phyloP scores from a whole-genome alignment of 345 rosid species.

The Salix arbutifolia region DNA sequence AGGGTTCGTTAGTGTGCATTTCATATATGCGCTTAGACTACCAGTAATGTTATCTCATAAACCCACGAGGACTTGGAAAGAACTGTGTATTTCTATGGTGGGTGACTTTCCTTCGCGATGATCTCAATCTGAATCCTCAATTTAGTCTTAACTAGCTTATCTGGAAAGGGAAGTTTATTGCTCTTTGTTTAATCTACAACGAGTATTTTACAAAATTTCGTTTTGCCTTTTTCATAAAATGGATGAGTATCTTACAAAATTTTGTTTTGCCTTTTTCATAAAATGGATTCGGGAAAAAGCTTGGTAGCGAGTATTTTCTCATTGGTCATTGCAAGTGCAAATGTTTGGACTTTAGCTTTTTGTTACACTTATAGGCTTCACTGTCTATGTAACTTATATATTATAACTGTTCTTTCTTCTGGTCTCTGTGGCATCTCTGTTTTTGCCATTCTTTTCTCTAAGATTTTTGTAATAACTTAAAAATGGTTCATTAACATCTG shows the following conservation, averaged over 20 bases:
- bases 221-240: no score
- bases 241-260: neutral
- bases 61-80: neutral
- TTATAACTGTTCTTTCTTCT: neutral
- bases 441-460: neutral
- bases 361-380: neutral
- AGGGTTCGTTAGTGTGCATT: neutral
- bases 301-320: neutral
- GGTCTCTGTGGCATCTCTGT: neutral
- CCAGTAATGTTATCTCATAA: neutral
- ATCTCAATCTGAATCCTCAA: neutral
- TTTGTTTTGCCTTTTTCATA: no score
- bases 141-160: neutral
- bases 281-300: neutral
- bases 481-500: neutral
- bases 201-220: neutral
- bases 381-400: neutral
- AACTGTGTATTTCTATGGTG: neutral
- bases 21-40: neutral
- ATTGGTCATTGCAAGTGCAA: neutral
- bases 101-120: neutral
- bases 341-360: neutral
- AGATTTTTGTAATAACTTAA: neutral
- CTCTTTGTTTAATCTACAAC: neutral
- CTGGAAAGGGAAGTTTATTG: neutral